These are phyloP conservation scores for Tetraselmis striata DNA, from an alignment of 139 green algal genomes.

Conservation along the genomic window DNA sequence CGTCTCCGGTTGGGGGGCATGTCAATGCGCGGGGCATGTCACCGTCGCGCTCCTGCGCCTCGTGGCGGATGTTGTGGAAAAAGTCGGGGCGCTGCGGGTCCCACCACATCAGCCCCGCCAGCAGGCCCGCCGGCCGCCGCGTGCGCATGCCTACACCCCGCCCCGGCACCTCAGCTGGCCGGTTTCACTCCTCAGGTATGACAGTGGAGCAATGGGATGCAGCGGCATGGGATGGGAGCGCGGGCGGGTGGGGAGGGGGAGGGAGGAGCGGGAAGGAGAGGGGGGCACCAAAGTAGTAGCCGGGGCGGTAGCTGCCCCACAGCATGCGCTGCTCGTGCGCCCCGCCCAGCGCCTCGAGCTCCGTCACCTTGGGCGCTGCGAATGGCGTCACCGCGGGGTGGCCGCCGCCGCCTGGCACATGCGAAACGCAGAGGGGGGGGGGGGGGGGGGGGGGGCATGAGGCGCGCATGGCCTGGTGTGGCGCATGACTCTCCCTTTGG, in stretches of 20 bases:
- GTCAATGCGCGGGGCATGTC: too few relatives aligned
- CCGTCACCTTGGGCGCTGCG: slow-evolving; percentile 8
- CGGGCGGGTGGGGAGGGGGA: too few relatives aligned
- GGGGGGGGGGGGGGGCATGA: too few relatives aligned
- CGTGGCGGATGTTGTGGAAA: slow-evolving; percentile 45
- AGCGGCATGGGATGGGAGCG: too few relatives aligned
- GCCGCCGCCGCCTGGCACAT: not conserved
- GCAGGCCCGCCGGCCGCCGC: slow-evolving; percentile 47
- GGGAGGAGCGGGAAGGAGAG: too few relatives aligned
- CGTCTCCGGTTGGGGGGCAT: too few relatives aligned
- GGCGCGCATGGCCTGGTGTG: too few relatives aligned
- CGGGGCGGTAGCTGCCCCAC: slow-evolving; percentile 87
- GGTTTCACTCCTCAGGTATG: too few relatives aligned
- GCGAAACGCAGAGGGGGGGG: too few relatives aligned
- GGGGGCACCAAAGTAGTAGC: slow-evolving; percentile 74
- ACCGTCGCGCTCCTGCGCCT: slow-evolving; percentile 48
- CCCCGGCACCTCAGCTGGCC: too few relatives aligned
- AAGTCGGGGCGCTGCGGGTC: slow-evolving; percentile 30
- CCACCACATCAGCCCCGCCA: slow-evolving; percentile 82
- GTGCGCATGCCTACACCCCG: slow-evolving; percentile 58
- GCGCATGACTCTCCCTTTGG: too few relatives aligned
- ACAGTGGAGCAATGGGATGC: too few relatives aligned
- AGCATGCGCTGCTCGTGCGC: slow-evolving; percentile 47
- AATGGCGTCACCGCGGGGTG: slow-evolving; percentile 16
- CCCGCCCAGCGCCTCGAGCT: slow-evolving; percentile 37